Evolutionary conservation across 2,329 filamentous ascomycete species (phyloP), one percentile per base, ranked within the genome.

Genomic region (Apiospora kogelbergensis): DNA sequence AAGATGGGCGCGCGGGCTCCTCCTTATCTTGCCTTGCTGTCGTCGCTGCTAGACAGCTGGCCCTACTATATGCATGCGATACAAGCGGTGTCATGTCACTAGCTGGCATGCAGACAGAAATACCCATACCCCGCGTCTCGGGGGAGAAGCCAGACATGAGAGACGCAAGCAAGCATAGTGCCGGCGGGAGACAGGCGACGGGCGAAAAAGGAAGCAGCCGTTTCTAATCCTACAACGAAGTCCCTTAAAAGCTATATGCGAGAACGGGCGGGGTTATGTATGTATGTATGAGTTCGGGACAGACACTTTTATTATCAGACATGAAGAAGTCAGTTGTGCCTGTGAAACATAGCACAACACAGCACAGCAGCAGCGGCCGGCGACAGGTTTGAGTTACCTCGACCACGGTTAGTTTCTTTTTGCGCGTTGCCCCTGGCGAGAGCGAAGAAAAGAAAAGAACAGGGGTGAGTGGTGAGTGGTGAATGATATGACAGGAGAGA

Each of bases 81-180:
- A 33, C 53, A 60, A 60, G 53, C 53, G 26, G 53, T 60, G 53
- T 60, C 53, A 60, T 15, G 11, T 42, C 11, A 15, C 40, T 15
- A 42, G 40, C 40, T 15, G 13, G 40, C 40, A 41, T 7, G 40
- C 40, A 41, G 11, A 15, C 11, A 15, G 13, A 15, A 15, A 15
- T 60, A 60, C 26, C 20, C 26, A 37, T 60, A 60, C 53, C 53
- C 53, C 53, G 53, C 53, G 53, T 60, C 53, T 60, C 26, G 48
- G 20, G 13, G 30, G 15, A 33, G 6, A 33, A 24, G 20, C 24
- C 15, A 30, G 15, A 57, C 9, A 40, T 11, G 46, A 5, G 30
- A 24, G 10, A 24, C 42, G 20, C 30, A 57, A 26, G 26, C 30
- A 57, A 57, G 42, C 42, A n/a, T 13, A 11, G 48, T 60, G 30